phyloP scores from a whole-genome alignment of 2,329 filamentous ascomycete genomes.

The Scedosporium minutisporum region DNA sequence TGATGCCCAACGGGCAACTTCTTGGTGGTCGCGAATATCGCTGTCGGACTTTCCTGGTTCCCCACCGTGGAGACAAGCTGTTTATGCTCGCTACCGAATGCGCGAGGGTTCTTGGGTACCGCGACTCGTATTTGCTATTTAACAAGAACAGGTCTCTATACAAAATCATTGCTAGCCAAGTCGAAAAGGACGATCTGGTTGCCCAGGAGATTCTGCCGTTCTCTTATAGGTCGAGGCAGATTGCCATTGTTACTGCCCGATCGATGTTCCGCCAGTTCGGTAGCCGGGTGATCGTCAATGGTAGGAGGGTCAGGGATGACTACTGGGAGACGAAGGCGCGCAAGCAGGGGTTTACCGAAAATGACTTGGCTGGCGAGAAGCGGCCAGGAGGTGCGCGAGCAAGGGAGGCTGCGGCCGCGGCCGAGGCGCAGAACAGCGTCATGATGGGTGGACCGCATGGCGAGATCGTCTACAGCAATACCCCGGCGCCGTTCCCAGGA shows the following conservation, averaged over 20 bases:
- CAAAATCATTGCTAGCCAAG: conserved; percentile 95
- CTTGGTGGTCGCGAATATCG: conserved; percentile 78
- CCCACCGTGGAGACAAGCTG: conserved; percentile 81
- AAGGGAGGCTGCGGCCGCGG: conserved; percentile 59
- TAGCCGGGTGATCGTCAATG: conserved; percentile 82
- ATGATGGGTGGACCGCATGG: conserved; percentile 61
- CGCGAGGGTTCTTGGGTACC: conserved; percentile 83
- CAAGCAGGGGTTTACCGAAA: conserved; percentile 97
- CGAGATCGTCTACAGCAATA: conserved; percentile 82
- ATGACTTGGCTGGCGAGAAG: conserved; percentile 92
- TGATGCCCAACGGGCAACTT: conserved; percentile 71
- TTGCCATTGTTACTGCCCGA: conserved; percentile 91
- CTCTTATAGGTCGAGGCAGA: conserved; percentile 95
- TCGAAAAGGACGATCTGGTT: conserved; percentile 94
- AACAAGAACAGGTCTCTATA: conserved; percentile 95
- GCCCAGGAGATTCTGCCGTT: conserved; percentile 92
- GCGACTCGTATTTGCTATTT: conserved; percentile 96
- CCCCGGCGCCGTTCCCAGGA: conserved; percentile 54
- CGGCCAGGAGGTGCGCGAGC: conserved; percentile 84
- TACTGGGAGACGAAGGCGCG: conserved; percentile 97
- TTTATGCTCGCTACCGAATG: conserved; percentile 99
- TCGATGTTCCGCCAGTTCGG: conserved; percentile 99
- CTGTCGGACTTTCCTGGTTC: conserved; percentile 88
- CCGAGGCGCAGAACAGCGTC: conserved; percentile 57
- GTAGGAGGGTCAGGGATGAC: conserved; percentile 85